A percentile compares a stretch with the other conserved stretches of the same genome.
phyloP scores from a whole-genome alignment of 768 basidiomycete genomes.

The Kwoniella sp. region DNA sequence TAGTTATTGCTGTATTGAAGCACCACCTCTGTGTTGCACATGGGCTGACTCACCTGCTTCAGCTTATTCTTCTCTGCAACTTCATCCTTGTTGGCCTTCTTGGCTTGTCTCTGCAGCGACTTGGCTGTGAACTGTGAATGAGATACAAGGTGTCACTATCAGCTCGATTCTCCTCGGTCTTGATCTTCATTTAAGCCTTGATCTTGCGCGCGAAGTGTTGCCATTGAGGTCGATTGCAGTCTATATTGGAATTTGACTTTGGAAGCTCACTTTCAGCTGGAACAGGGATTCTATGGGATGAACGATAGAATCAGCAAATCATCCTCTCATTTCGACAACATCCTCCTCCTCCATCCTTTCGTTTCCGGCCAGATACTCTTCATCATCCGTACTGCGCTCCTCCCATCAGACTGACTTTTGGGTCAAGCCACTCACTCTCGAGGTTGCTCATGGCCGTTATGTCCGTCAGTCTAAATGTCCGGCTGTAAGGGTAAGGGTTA shows the following conservation, averaged over 20 bases:
- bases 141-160: constrained; percentile 1
- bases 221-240: too few relatives aligned
- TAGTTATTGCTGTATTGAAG: neutral
- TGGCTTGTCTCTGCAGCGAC: constrained; percentile 88
- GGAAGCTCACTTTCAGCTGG: constrained; percentile 81
- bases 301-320: neutral
- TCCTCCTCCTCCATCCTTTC: too few relatives aligned
- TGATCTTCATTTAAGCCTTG: too few relatives aligned
- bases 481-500: too few relatives aligned
- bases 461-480: too few relatives aligned
- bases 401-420: too few relatives aligned
- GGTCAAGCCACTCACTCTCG: constrained; percentile 69
- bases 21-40: neutral
- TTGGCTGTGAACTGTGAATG: constrained; percentile 93
- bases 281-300: constrained; percentile 81
- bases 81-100: constrained; percentile 97
- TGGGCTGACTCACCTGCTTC: constrained; percentile 85
- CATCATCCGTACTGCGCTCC: too few relatives aligned
- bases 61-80: constrained; percentile 79
- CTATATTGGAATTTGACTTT: too few relatives aligned
- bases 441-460: constrained; percentile 61
- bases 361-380: too few relatives aligned
- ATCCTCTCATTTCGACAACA: neutral
- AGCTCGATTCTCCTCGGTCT: too few relatives aligned
- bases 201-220: too few relatives aligned